Evolutionary conservation across 2,329 filamentous ascomycete species (phyloP).

Genomic region (Fusarium sp.): DNA sequence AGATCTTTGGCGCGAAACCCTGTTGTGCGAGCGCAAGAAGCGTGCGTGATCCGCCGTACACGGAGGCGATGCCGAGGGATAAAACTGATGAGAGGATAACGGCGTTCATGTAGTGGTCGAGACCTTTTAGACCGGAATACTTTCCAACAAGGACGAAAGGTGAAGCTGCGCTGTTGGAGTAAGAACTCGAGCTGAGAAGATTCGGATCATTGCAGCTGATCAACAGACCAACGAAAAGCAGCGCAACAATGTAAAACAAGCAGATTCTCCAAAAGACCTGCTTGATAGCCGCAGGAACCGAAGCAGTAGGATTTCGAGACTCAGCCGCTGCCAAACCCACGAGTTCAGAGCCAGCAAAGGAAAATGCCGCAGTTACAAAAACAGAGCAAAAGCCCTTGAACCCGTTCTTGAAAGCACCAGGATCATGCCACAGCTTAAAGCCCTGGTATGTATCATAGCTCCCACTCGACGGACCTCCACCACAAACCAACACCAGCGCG

Average conservation of each 20-base stretch:
- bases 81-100: conserved; percentile 65
- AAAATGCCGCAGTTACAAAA: conserved; percentile 76
- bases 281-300: conserved; percentile 83
- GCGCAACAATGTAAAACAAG: conserved; percentile 61
- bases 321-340: conserved; percentile 78
- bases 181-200: conserved; percentile 50
- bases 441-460: conserved; percentile 57
- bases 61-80: conserved; percentile 64
- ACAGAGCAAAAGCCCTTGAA: conserved; percentile 76
- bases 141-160: conserved; percentile 63
- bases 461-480: conserved; percentile 63
- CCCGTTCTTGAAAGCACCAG: conserved; percentile 72
- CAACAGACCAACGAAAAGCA: conserved; percentile 59
- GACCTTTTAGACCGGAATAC: conserved; percentile 59
- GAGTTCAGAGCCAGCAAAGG: conserved; percentile 75
- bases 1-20: conserved; percentile 63
- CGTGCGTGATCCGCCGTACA: conserved; percentile 66
- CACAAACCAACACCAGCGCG: conserved; percentile 66
- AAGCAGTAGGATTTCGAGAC: conserved; percentile 72
- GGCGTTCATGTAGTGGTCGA: conserved; percentile 64
- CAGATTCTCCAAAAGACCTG: conserved; percentile 70
- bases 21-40: conserved; percentile 65
- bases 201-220: conserved; percentile 54
- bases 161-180: conserved; percentile 46
- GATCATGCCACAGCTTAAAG: conserved; percentile 48